Percentiles rank a stretch among this genome's conserved stretches.
These are phyloP conservation scores for Fusarium keratoplasticum DNA, from an alignment of 2,329 filamentous ascomycete species.

Conservation along the genomic window DNA sequence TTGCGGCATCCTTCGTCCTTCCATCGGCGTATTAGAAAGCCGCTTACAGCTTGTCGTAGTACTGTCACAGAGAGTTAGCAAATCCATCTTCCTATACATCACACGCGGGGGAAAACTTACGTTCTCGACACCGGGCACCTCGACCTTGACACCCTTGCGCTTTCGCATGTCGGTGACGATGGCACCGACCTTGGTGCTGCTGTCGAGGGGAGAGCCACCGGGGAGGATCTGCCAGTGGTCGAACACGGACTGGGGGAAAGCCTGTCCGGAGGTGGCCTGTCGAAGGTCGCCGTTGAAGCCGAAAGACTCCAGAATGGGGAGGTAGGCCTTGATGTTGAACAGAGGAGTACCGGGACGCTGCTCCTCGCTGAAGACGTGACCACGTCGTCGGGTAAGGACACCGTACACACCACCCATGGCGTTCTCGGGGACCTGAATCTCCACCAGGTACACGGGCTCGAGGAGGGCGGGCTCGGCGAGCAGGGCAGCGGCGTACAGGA, in stretches of 20 bases:
- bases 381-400: slow-evolving; percentile 96
- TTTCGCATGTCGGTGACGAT: slow-evolving; percentile 93
- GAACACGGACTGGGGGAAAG: slow-evolving; percentile 99
- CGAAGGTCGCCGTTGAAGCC: slow-evolving; percentile 99
- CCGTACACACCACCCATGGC: slow-evolving; percentile 99
- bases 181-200: slow-evolving; percentile 82
- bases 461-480: slow-evolving; percentile 91
- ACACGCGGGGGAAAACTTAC: slow-evolving; percentile 69
- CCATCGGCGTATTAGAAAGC: slow-evolving; percentile 57
- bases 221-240: slow-evolving; percentile 98
- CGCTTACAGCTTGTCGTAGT: slow-evolving; percentile 98
- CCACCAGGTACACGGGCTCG: slow-evolving; percentile 98
- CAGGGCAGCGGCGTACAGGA: slow-evolving; percentile 92
- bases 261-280: slow-evolving; percentile 92
- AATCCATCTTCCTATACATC: neutral
- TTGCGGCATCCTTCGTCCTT: slow-evolving; percentile 58
- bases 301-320: slow-evolving; percentile 97
- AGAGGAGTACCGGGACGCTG: slow-evolving; percentile 98
- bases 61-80: slow-evolving; percentile 63
- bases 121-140: slow-evolving; percentile 93
- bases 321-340: slow-evolving; percentile 98
- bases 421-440: slow-evolving; percentile 98
- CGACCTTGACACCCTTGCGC: slow-evolving; percentile 99
- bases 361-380: slow-evolving; percentile 99
- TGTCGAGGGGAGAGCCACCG: slow-evolving; percentile 91